phyloP scores from a whole-genome alignment of 176 grass and related monocot species.

The Aegilops longissima region DNA sequence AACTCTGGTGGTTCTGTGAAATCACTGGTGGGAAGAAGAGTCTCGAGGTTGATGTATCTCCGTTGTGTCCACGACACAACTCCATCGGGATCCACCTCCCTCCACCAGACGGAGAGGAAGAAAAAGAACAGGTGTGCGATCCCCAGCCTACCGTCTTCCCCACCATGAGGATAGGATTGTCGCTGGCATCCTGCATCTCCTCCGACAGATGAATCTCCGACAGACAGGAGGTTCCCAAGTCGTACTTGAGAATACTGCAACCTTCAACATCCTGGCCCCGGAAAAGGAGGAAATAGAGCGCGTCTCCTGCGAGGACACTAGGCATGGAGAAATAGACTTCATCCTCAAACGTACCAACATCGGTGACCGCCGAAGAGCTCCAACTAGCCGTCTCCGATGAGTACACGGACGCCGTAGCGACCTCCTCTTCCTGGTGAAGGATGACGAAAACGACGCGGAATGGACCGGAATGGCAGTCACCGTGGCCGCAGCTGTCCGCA shows the following conservation, averaged over 20 bases:
- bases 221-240: neutral
- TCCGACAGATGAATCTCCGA: neutral
- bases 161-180: neutral
- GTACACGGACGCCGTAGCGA: no score
- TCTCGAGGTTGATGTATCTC: neutral
- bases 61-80: neutral
- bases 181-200: no score
- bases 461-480: no score
- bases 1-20: neutral
- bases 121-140: neutral
- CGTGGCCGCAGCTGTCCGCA: no score
- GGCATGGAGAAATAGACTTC: no score
- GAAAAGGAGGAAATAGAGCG: no score
- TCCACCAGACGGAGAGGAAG: neutral
- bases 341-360: no score
- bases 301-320: no score
- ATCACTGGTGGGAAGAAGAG: neutral
- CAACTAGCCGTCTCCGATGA: no score
- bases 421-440: no score
- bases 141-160: neutral
- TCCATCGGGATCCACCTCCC: neutral
- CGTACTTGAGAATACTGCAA: neutral
- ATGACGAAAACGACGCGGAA: no score
- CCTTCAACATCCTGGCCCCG: neutral
- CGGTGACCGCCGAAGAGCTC: no score